A percentile compares a stretch with the other conserved stretches of the same genome.
phyloP scores from a whole-genome alignment of 2,329 filamentous ascomycete species.

The Talaromyces sp. region DNA sequence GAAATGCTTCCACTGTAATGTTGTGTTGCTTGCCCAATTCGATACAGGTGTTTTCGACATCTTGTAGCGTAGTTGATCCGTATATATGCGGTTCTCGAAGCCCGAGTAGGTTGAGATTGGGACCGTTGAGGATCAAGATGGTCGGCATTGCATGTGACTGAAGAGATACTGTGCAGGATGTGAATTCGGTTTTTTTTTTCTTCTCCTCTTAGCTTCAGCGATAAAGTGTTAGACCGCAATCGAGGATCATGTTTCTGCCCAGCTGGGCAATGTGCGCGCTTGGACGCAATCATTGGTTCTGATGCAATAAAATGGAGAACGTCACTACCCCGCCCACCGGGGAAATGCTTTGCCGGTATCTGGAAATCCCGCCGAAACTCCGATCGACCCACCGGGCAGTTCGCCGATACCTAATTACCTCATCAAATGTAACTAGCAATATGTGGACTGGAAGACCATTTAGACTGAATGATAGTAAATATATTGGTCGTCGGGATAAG shows the following conservation, averaged over 20 bases:
- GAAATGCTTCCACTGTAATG: constrained; percentile 58
- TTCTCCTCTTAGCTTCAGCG: background rate
- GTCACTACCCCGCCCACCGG: background rate
- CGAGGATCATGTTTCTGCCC: background rate
- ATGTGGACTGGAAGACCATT: background rate
- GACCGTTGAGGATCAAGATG: constrained; percentile 75
- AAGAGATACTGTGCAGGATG: background rate
- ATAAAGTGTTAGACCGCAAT: background rate
- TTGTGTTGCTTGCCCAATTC: constrained; percentile 51
- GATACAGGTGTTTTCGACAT: constrained; percentile 54
- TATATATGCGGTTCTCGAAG: constrained; percentile 72
- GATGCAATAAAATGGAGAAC: background rate
- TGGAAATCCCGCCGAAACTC: background rate
- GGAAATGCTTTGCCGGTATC: constrained; percentile 11
- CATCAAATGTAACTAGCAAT: background rate
- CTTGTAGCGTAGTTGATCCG: constrained; percentile 64
- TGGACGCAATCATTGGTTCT: background rate
- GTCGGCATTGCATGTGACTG: constrained; percentile 21
- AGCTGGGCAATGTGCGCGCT: background rate
- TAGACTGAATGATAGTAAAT: background rate
- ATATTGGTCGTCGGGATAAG: background rate
- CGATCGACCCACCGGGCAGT: background rate
- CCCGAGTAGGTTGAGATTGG: constrained; percentile 77
- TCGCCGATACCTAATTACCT: background rate
- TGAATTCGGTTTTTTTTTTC: background rate